Evolutionary conservation across 2,329 filamentous ascomycete species (phyloP), one percentile per base, ranked within the genome.

Genomic region (Aspergillaceae sp.): DNA sequence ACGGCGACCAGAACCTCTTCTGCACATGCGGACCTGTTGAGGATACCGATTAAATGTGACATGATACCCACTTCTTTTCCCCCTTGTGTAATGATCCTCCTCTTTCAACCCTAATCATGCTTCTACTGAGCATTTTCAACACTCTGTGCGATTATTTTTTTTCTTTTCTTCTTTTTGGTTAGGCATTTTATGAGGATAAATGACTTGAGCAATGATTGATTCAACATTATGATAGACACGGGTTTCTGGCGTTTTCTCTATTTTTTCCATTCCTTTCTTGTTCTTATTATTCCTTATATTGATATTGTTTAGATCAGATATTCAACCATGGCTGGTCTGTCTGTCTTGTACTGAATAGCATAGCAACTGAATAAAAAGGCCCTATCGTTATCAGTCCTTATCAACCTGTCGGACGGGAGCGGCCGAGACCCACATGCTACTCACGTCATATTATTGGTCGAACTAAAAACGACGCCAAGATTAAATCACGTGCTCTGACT

Each of bases 1-100:
- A 87, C 60, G 90, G 90, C 49, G 90, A 96, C 63, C 79, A 84
- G 60, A 94, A 96, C 71, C 79, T 96, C 50, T 95, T 95, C 77
- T 96, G 90, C 75, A 94, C 88, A 7, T 96, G 90, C 66, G 85
- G 87, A 35, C 88, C 90, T 0, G 86, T 94, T 5, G 86, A 88
- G 67, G 69, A 74, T 37, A 63, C 63, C 34, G 69, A 70, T 42
- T 67, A 63, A 32, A 32, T 6, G 30, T 32, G 59, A 60, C 54
- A 60, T 63, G 62, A 66, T 66, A 67, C 64, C 64, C 64, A 57
- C 56, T 52, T 57, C 57, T 54, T 46, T 51, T 47, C 10, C 4
- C 8, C 26, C 8, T 8, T 4, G 4, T 26, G 3, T 19, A 19
- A 19, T 19, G 19, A 19, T 19, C 19, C 19, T 2, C 19, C 19